A percentile compares a stretch with the other conserved stretches of the same genome.
phyloP scores from a whole-genome alignment of 306 rosid genomes.

The Comarum palustre region DNA sequence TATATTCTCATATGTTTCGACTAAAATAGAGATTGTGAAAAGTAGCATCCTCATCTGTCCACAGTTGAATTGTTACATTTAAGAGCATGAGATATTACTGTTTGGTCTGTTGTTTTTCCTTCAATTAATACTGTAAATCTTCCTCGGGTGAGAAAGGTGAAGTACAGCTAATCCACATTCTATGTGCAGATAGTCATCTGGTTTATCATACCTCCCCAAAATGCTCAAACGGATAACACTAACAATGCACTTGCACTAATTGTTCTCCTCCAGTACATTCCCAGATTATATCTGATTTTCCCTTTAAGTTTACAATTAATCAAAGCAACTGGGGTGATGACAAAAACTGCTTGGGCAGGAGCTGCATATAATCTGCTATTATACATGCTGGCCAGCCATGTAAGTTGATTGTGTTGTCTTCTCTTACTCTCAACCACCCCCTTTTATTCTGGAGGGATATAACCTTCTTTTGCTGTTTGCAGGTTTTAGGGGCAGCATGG shows the following conservation, averaged over 20 bases:
- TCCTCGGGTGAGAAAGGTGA: conserved; percentile 12
- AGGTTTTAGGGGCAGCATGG: conserved; percentile 98
- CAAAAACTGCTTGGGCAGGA: conserved; percentile 99
- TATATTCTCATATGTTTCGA: background rate
- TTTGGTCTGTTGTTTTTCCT: background rate
- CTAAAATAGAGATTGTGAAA: background rate
- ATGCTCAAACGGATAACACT: conserved; percentile 58
- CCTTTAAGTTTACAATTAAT: conserved; percentile 82
- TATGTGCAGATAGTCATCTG: conserved; percentile 82
- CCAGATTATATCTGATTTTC: conserved; percentile 91
- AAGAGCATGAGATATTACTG: background rate
- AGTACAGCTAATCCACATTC: conserved; percentile 30
- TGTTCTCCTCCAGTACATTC: conserved; percentile 89
- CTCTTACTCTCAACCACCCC: background rate
- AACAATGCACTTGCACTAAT: conserved; percentile 95
- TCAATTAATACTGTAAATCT: background rate
- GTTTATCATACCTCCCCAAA: conserved; percentile 86
- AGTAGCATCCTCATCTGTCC: background rate
- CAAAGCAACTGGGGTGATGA: conserved; percentile 95
- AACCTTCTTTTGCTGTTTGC: conserved; percentile 26
- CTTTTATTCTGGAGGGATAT: background rate
- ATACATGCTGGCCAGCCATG: conserved; percentile 98
- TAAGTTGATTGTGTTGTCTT: conserved; percentile 30
- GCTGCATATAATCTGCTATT: conserved; percentile 93
- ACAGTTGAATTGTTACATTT: background rate